Evolutionary conservation across 2,329 filamentous ascomycete genomes (phyloP), one percentile per base, ranked within the genome.

Genomic region (Paecilomyces fulvus): DNA sequence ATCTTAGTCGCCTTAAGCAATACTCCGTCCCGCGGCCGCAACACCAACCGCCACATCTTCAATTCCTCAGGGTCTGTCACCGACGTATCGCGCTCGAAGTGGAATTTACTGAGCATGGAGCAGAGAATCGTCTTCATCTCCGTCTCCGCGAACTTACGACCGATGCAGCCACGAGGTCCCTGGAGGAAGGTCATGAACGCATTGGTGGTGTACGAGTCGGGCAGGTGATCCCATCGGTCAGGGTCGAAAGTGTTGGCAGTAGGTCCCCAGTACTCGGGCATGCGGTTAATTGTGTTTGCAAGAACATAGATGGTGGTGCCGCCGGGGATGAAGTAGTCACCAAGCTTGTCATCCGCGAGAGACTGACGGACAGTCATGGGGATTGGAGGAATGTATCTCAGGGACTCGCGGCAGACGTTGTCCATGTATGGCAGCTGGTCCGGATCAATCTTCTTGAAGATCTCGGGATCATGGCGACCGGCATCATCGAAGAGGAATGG

Each of bases 21-120:
- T 12, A 76, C 68, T 25, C 76, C 76, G 58, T 77, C 71, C 65
- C 71, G 73, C 1, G 76, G 76, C 55, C 76, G 65, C 62, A 79
- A 60, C 14, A 78, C 76, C 49, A 78, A 60, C 33, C 75, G 68
- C 76, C 76, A 78, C 76, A 78, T 78, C 68, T 79, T 79, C 69
- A 74, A 71, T 12, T 70, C 66, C 64, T 78, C 76, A 8, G 76
- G 76, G 60, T 78, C 71, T 3, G 67, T 64, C 6, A 71, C 66
- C 28, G 59, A 61, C 30, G 62, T 58, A 56, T 78, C 73, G 14
- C 68, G 68, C 59, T 66, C 67, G 59, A 73, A 73, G 1, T 53
- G 58, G 61, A 66, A 73, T 63, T 65, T 63, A 56, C 67, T 70
- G 51, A 73, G 60, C 57, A 71, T 56, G 31, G 66, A 68, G 55